A percentile compares a stretch with the other conserved stretches of the same genome.
These are phyloP conservation scores for Sporothrix variecibatus DNA, from an alignment of 2,329 filamentous ascomycete species.

Conservation along the genomic window DNA sequence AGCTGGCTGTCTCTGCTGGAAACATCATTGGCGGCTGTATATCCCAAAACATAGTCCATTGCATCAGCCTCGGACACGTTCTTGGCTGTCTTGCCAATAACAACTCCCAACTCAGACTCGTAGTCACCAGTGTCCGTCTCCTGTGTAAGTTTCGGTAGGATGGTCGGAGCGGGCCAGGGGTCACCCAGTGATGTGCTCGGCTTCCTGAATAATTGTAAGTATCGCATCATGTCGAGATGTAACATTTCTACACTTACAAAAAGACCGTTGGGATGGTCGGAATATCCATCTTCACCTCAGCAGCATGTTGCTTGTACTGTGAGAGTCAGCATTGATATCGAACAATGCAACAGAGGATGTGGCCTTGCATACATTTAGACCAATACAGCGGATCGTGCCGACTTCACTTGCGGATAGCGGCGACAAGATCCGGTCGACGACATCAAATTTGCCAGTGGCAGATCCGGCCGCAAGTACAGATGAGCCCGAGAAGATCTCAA, in stretches of 20 bases:
- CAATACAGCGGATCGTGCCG: slow-evolving; percentile 61
- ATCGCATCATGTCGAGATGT: background rate
- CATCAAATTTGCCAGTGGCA: too few species aligned
- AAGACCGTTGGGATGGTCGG: slow-evolving; percentile 60
- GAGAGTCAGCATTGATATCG: too few species aligned
- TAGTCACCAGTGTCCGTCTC: slow-evolving; percentile 57
- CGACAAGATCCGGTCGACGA: slow-evolving; percentile 42
- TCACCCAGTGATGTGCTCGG: slow-evolving; percentile 52
- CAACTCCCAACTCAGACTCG: slow-evolving; percentile 59
- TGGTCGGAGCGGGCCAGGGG: slow-evolving; percentile 29
- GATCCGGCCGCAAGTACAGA: slow-evolving; percentile 52
- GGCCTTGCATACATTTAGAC: slow-evolving; percentile 46
- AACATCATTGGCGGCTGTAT: slow-evolving; percentile 44
- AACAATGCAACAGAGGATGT: too few species aligned
- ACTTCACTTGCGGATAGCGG: slow-evolving; percentile 51
- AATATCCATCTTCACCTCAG: slow-evolving; percentile 55
- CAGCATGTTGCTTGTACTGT: slow-evolving; percentile 49
- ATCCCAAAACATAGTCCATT: slow-evolving; percentile 62
- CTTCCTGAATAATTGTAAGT: slow-evolving; percentile 40
- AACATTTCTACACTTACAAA: slow-evolving; percentile 36
- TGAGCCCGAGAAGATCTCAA: slow-evolving; percentile 44
- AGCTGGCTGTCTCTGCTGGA: slow-evolving; percentile 60
- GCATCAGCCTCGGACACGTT: slow-evolving; percentile 60
- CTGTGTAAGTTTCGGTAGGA: slow-evolving; percentile 57
- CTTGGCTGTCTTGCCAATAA: slow-evolving; percentile 54